Base-by-base conservation (phyloP, 768 basidiomycete genomes). In the Pleurotus citrinopileatus region DNA sequence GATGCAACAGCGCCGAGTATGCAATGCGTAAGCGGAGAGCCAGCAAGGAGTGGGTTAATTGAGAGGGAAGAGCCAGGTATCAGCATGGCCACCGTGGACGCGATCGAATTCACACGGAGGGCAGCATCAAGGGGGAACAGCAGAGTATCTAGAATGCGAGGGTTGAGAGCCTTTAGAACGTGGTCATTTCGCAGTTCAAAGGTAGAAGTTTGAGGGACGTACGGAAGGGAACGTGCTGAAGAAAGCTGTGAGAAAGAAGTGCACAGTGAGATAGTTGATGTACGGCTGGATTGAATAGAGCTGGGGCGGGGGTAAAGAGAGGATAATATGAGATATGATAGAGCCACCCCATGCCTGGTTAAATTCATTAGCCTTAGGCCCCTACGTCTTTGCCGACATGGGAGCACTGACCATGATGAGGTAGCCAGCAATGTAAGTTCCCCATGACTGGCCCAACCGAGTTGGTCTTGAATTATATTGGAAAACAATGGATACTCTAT, bases 61-160 rank as follows among this genome's bases (percentile, higher is more conserved):
- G 38, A n/a, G 4, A 17, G 13, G 7, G 52, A 32, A 1, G 59
- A 42, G 6, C 71, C 61, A 22, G 63, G 68, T 32, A 70, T 69
- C 9, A 68, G 60, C 6, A 79, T 61, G 9, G 71, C 67, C 25
- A 60, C 57, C 0, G 70, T 68, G 10, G 38, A 22, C 9, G 52
- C 29, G 27, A 81, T 67, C 1, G 78, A 68, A 50, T 66, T 73
- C 9, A 72, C 70, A 42, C 79, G 73, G 27, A 82, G 67, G 19
- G 80, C 61, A 15, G 75, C 78, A 57, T 82, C 81, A 26, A 81
- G 55, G 1, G 79, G 79, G 63, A 78, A 77, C n/a, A 81, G 63
- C 13, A 71, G 29, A 22, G 76, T 73, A 56, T 80, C 78, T 43
- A 76, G 56, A 38, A 72, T 36, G 3, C 48, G n/a, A 10, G 2